phyloP scores from a whole-genome alignment of 805 yeast species.

The Barnettozyma pratensis region DNA sequence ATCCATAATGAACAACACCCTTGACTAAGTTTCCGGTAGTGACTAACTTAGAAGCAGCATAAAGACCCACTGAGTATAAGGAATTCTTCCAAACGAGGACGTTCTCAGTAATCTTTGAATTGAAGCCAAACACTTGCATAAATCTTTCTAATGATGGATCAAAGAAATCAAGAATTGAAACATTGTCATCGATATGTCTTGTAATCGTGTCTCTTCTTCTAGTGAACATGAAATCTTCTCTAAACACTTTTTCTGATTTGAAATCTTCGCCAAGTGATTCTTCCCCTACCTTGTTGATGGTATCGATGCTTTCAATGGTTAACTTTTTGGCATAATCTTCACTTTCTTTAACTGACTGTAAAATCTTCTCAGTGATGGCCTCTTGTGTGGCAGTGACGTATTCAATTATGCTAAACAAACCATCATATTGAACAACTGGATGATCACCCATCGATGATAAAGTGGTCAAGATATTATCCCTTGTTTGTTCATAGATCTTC shows the following conservation, averaged over 20 bases:
- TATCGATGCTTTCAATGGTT: constrained; percentile 57
- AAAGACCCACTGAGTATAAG: constrained; percentile 25
- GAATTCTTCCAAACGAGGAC: constrained; percentile 27
- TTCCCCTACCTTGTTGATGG: constrained; percentile 59
- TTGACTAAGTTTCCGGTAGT: constrained; percentile 35
- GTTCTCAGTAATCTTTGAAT: constrained; percentile 24
- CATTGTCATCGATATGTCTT: constrained; percentile 51
- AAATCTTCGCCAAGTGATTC: constrained; percentile 58
- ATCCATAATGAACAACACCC: constrained; percentile 31
- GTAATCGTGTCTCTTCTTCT: constrained; percentile 59
- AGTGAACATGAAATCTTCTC: constrained; percentile 78
- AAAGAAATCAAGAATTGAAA: constrained; percentile 69
- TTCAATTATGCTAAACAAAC: constrained; percentile 57
- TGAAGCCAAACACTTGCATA: constrained; percentile 26
- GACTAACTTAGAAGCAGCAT: constrained; percentile 24
- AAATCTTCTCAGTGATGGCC: constrained; percentile 60
- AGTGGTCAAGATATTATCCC: constrained; percentile 43
- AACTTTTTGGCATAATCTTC: constrained; percentile 63
- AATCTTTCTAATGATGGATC: constrained; percentile 70
- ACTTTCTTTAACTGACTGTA: constrained; percentile 54
- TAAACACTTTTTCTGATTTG: constrained; percentile 52
- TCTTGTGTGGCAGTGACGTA: constrained; percentile 69
- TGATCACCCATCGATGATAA: constrained; percentile 45
- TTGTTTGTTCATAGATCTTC: constrained; percentile 57
- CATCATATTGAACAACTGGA: constrained; percentile 52